These are phyloP conservation scores for Epichloe brachyelytri DNA, from an alignment of 2,329 filamentous ascomycete genomes.

Conservation along the genomic window DNA sequence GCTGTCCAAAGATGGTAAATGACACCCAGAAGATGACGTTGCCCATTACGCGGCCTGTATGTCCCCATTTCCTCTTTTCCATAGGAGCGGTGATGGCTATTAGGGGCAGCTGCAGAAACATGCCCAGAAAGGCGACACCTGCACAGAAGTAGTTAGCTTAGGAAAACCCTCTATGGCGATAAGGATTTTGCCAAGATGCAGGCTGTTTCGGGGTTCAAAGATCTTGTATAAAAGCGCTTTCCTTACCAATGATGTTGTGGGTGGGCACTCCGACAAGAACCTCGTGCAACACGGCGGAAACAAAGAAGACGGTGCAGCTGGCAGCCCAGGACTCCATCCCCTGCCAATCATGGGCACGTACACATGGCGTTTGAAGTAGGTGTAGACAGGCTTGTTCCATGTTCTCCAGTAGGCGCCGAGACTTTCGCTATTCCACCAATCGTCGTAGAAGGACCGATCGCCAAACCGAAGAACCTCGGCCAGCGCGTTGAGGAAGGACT, in stretches of 20 bases:
- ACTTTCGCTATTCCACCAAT: conserved; percentile 94
- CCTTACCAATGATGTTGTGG: conserved; percentile 75
- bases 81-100: conserved; percentile 70
- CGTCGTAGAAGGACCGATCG: conserved; percentile 87
- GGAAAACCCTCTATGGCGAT: no score
- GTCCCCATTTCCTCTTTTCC: conserved; percentile 60
- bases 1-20: conserved; percentile 91
- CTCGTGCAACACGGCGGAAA: conserved; percentile 85
- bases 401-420: conserved; percentile 85
- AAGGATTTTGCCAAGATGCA: no score
- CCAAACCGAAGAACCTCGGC: conserved; percentile 85
- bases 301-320: conserved; percentile 70
- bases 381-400: conserved; percentile 96
- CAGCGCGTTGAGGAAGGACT: conserved; percentile 80
- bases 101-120: conserved; percentile 85
- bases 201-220: no score
- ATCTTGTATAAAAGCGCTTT: no score
- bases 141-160: conserved; percentile 4
- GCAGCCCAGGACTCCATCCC: conserved; percentile 59
- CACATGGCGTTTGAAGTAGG: conserved; percentile 91
- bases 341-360: conserved; percentile 79
- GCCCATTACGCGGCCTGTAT: conserved; percentile 63
- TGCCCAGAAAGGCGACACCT: conserved; percentile 87
- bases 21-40: conserved; percentile 96
- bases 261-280: conserved; percentile 87